Base-by-base conservation (phyloP, 2,329 filamentous ascomycete genomes). In the Ceratocystis huliohia region DNA sequence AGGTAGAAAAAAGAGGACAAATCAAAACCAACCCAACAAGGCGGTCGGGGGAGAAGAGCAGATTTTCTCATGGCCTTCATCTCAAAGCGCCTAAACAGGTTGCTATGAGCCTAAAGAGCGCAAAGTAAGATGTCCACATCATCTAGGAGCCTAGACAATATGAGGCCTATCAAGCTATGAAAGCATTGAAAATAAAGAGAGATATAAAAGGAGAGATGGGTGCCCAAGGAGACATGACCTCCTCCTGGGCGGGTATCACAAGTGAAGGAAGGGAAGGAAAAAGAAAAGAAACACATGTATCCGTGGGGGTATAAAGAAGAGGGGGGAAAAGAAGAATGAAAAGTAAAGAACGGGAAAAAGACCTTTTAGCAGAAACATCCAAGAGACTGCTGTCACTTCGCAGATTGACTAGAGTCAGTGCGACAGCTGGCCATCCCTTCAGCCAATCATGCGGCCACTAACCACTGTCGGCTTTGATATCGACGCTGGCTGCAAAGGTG, bases 381-480 rank as follows among this genome's bases (percentile, higher is more conserved):
- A 53, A 53, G 3, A 41, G 1, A 15, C 37, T 15, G 10, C 10
- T 15, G 37, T 41, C 37, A 41, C 37, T 41, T 1, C 3, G 17
- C 22, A n/a, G 22, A 28, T 33, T 62, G 37, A 62, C 22, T 13
- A 64, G 44, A 67, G 56, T 50, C 48, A 15, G 28, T 17, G 4
- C 7, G 15, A 20, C 28, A 57, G 46, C n/a, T 10, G 4, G 10
- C 33, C 22, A 10, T 30, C 7, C 15, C 37, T 67, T 78, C 73
- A 83, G 45, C 79, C 80, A 67, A 83, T 73, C 2, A 79, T 79
- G 62, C 81, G 79, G 50, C 81, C 81, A 70, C 78, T 82, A 69
- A 81, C 79, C 46, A 84, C 80, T 37, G 80, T 76, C 70, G 80
- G 80, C 48, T 80, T 71, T 41, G 74, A 69, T 25, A 72, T 68